phyloP scores from a whole-genome alignment of 192 early-diverging fungal genomes.

The Lobosporangium transversale region DNA sequence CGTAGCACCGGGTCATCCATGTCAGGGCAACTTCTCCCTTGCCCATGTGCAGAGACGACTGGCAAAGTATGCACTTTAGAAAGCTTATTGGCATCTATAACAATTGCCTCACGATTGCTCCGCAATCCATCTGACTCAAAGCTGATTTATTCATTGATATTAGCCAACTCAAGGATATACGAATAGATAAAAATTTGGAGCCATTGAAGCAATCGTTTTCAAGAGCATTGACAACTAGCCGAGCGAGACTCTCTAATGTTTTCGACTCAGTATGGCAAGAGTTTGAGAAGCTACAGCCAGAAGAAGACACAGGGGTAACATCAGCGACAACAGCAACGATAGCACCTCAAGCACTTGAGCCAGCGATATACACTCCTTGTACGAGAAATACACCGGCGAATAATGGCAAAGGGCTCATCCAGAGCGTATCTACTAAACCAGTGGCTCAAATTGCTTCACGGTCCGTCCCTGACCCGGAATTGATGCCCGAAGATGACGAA shows the following conservation, averaged over 20 bases:
- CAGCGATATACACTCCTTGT: slow-evolving; percentile 27
- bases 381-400: neutral
- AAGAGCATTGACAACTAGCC: slow-evolving; percentile 61
- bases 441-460: slow-evolving; percentile 2
- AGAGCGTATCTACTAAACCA: slow-evolving; percentile 23
- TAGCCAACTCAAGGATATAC: slow-evolving; percentile 62
- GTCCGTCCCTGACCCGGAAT: slow-evolving; percentile 28
- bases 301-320: slow-evolving; percentile 9
- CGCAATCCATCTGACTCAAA: neutral
- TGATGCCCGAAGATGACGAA: slow-evolving; percentile 31
- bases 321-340: neutral
- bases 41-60: slow-evolving; percentile 60
- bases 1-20: slow-evolving; percentile 64
- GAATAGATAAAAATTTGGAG: slow-evolving; percentile 57
- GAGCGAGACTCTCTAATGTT: slow-evolving; percentile 51
- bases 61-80: slow-evolving; percentile 63
- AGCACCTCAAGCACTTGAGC: slow-evolving; percentile 11
- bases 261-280: slow-evolving; percentile 55
- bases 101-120: no score
- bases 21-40: slow-evolving; percentile 62
- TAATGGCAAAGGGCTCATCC: slow-evolving; percentile 24
- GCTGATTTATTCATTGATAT: neutral
- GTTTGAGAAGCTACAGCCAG: slow-evolving; percentile 50
- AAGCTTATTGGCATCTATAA: no score
- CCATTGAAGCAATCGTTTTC: slow-evolving; percentile 58